Base-by-base conservation (phyloP, 352 stramenopile species). In the Pythium periplocum region DNA sequence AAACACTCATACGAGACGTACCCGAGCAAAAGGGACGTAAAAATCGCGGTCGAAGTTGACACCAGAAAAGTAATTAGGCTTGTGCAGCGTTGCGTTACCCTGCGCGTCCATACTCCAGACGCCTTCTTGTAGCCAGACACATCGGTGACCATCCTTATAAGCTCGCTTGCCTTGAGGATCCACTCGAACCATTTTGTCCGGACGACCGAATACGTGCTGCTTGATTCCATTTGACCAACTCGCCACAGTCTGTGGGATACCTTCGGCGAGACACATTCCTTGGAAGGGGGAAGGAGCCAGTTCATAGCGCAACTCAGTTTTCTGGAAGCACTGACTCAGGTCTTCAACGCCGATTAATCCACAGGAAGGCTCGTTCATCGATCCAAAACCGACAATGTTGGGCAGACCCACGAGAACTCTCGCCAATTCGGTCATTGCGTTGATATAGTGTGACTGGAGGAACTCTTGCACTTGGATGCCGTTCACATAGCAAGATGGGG, bases 361-460 rank as follows among this genome's bases (percentile, higher is more conserved):
- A 11, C 65, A 66, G 10, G 78, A 90, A 32, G 85, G 86, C 54
- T 97, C 90, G 59, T 97, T 97, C 80, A 97, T 94, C n/a, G 87
- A 74, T 5, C 89, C 90, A 74, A 97, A 93, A 33, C 88, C 90
- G 30, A 96, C 64, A 40, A 97, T 73, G 56, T 97, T 96, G 17
- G 66, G 59, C 34, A 94, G 68, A 6, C 83, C 85, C 5, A 61
- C 62, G 0, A 96, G 51, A 11, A 65, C 61, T 35, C 75, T 65
- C 1, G 87, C 81, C 4, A 97, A 53, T 50, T 87, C 59, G 0
- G 59, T 53, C 54, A 97, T 83, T 11, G 86, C 80, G 51, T 89
- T 60, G 6, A 92, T 55, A 56, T 96, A 97, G 60, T 95, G 85
- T 9, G 59, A 81, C 68, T 97, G 90, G 11, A 97, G 67, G 59